Evolutionary conservation across 805 yeast species (phyloP).

Genomic region (Lipomyces chichibuensis): DNA sequence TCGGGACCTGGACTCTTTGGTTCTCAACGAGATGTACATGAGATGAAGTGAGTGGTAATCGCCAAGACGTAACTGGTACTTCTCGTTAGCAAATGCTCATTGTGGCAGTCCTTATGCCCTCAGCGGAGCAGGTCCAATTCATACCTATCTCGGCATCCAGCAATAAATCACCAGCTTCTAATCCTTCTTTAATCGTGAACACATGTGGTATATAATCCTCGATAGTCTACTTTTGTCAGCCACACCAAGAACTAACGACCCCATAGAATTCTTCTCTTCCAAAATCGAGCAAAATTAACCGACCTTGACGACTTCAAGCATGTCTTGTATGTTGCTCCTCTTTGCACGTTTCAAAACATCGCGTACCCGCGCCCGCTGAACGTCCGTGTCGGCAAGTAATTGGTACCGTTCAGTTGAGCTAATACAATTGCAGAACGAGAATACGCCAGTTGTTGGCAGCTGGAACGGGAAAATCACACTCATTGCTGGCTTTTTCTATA

Average conservation of each 20-base stretch:
- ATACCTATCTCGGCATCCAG: constrained; percentile 35
- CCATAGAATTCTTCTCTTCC: background rate
- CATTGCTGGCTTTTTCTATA: constrained; percentile 16
- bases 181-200: constrained; percentile 35
- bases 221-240: constrained; percentile 28
- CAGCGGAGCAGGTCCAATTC: background rate
- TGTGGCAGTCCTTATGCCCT: too few relatives aligned
- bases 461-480: constrained; percentile 37
- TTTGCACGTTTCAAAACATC: constrained; percentile 42
- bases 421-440: constrained; percentile 36
- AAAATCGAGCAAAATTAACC: background rate
- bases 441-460: constrained; percentile 41
- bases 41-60: constrained; percentile 36
- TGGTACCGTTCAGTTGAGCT: constrained; percentile 35
- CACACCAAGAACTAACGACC: background rate
- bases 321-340: constrained; percentile 36
- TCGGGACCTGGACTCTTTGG: constrained; percentile 26
- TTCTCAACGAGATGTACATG: constrained; percentile 19
- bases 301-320: constrained; percentile 38
- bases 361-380: constrained; percentile 40
- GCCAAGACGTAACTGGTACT: constrained; percentile 38
- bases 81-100: background rate
- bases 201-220: constrained; percentile 40
- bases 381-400: constrained; percentile 39
- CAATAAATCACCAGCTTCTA: constrained; percentile 30